These are phyloP conservation scores for Raffaelea arxii DNA, from an alignment of 2,329 filamentous ascomycete species.

Conservation along the genomic window DNA sequence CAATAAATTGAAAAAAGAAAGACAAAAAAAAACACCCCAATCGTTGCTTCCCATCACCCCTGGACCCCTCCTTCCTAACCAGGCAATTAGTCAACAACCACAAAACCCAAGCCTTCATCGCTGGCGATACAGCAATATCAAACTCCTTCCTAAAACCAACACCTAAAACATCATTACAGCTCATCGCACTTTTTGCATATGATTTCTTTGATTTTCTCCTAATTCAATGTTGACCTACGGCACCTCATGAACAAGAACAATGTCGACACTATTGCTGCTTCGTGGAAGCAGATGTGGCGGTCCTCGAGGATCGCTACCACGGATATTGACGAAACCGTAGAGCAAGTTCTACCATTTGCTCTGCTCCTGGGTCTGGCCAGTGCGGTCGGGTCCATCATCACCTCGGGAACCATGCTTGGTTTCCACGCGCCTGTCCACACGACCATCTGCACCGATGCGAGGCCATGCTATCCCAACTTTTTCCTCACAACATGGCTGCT, in stretches of 20 bases:
- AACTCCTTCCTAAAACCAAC: no score
- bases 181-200: not conserved
- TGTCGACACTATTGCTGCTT: not conserved
- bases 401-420: constrained; percentile 2
- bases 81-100: no score
- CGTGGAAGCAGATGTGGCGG: constrained; percentile 1
- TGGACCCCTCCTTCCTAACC: no score
- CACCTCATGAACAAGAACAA: not conserved
- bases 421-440: constrained; percentile 8
- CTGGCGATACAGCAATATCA: no score
- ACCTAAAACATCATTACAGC: no score
- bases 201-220: not conserved
- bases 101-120: no score
- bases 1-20: not conserved
- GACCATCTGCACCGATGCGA: not conserved
- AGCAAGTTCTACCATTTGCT: not conserved
- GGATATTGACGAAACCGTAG: not conserved
- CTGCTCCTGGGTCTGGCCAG: not conserved
- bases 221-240: not conserved
- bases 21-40: not conserved
- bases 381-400: constrained; percentile 1
- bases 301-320: not conserved
- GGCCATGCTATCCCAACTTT: constrained; percentile 11
- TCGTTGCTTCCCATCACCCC: no score
- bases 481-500: constrained; percentile 10